These are phyloP conservation scores for Nicotiana noctiflora DNA, from an alignment of 257 asterid genomes.

Conservation along the genomic window DNA sequence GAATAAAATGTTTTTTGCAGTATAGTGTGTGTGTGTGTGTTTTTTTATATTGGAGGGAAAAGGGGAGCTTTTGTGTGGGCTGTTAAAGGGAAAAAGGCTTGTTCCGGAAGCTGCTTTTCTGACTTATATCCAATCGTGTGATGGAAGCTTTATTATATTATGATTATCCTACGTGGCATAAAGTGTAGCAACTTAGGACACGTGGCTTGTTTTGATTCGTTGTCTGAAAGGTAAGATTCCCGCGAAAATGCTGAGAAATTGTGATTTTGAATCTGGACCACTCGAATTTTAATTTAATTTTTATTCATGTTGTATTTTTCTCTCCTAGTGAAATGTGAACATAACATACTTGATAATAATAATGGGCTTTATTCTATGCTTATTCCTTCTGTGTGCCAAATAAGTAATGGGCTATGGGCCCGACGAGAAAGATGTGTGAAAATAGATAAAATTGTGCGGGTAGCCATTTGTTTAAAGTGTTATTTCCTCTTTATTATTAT, in stretches of 20 bases:
- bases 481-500: no score
- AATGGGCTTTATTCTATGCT: neutral
- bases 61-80: no score
- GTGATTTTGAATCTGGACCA: neutral
- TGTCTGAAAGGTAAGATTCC: neutral
- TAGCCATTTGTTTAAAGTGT: no score
- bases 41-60: neutral
- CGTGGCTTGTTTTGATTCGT: neutral
- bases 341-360: neutral
- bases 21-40: neutral
- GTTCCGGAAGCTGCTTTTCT: slow-evolving; percentile 7
- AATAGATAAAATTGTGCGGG: no score
- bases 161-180: neutral
- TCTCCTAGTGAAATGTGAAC: neutral
- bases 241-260: neutral
- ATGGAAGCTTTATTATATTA: slow-evolving; percentile 3
- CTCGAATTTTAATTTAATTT: neutral
- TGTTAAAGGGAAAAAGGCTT: slow-evolving; percentile 2
- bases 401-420: neutral
- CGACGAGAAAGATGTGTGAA: neutral
- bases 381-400: neutral
- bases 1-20: neutral
- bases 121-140: neutral
- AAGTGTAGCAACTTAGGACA: neutral
- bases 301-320: neutral